Conservation (phyloP, 441 rosid genomes). For the Brassica hybrid region DNA sequence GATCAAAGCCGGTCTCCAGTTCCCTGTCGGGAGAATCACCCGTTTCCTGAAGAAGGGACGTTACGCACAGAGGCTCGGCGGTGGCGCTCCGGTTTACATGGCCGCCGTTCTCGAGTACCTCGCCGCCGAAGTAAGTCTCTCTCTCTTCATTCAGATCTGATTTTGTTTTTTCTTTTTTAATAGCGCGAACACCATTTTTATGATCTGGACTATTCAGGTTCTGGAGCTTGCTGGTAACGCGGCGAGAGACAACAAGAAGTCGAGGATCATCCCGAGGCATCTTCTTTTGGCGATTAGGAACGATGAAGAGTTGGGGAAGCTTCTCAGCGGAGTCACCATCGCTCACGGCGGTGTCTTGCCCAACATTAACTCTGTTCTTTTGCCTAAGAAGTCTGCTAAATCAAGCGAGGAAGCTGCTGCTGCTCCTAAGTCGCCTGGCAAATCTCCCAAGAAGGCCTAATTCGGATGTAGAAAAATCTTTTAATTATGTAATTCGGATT, state of each 20-base stretch:
- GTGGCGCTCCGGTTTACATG: slow-evolving; percentile 49
- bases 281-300: slow-evolving; percentile 63
- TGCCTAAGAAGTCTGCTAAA: slow-evolving; percentile 56
- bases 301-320: slow-evolving; percentile 63
- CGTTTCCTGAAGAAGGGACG: slow-evolving; percentile 45
- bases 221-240: slow-evolving; percentile 73
- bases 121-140: slow-evolving; percentile 42
- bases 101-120: slow-evolving; percentile 47
- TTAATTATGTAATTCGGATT: slow-evolving; percentile 5
- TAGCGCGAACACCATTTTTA: not conserved
- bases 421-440: slow-evolving; percentile 40
- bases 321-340: slow-evolving; percentile 61
- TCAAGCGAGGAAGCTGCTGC: slow-evolving; percentile 37
- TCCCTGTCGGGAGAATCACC: slow-evolving; percentile 45
- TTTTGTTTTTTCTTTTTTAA: too few species aligned
- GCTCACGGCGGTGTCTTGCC: slow-evolving; percentile 67
- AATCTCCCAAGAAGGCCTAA: slow-evolving; percentile 56
- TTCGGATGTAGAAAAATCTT: not conserved
- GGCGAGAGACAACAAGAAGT: slow-evolving; percentile 70
- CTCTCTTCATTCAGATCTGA: not conserved
- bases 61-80: slow-evolving; percentile 42
- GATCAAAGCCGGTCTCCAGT: slow-evolving; percentile 46
- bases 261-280: slow-evolving; percentile 63
- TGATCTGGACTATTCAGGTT: slow-evolving; percentile 37
- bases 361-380: slow-evolving; percentile 53